Evolutionary conservation across 768 basidiomycete species (phyloP).

Genomic region (Calocybe cyanea): DNA sequence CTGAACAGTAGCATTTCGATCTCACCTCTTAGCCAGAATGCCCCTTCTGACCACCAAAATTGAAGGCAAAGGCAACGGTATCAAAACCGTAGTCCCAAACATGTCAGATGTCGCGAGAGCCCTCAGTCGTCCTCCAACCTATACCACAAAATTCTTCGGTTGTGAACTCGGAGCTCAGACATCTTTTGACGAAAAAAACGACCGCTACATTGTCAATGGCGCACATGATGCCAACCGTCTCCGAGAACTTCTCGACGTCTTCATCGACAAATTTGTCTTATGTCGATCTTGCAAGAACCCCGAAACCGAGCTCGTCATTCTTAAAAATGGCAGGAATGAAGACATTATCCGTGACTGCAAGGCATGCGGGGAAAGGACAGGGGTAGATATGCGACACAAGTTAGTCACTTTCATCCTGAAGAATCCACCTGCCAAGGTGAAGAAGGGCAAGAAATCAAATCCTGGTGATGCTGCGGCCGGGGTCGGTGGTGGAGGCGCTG

Average conservation of each 20-base stretch:
- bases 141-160: constrained; percentile 99
- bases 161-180: constrained; percentile 98
- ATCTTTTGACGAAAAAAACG: constrained; percentile 93
- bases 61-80: constrained; percentile 98
- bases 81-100: constrained; percentile 98
- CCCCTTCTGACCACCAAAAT: constrained; percentile 93
- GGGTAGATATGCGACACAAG: constrained; percentile 95
- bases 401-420: constrained; percentile 94
- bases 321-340: constrained; percentile 76
- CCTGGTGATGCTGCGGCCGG: constrained; percentile 24
- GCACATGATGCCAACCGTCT: constrained; percentile 89
- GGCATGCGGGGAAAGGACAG: constrained; percentile 92
- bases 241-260: constrained; percentile 91
- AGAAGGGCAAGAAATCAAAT: constrained; percentile 66
- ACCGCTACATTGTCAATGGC: constrained; percentile 98
- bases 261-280: constrained; percentile 98
- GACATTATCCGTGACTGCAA: constrained; percentile 96
- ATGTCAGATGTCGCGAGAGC: constrained; percentile 98
- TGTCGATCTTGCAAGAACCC: constrained; percentile 99
- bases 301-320: constrained; percentile 92
- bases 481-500: constrained; percentile 24
- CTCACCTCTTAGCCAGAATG: constrained; percentile 56
- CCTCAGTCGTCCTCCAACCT: constrained; percentile 89
- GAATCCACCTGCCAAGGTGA: constrained; percentile 90
- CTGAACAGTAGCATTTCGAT: constrained; percentile 9